Percentiles rank a stretch among this genome's conserved stretches.
Evolutionary conservation across 2,329 filamentous ascomycete genomes (phyloP).

Genomic region (Fusarium sp.): DNA sequence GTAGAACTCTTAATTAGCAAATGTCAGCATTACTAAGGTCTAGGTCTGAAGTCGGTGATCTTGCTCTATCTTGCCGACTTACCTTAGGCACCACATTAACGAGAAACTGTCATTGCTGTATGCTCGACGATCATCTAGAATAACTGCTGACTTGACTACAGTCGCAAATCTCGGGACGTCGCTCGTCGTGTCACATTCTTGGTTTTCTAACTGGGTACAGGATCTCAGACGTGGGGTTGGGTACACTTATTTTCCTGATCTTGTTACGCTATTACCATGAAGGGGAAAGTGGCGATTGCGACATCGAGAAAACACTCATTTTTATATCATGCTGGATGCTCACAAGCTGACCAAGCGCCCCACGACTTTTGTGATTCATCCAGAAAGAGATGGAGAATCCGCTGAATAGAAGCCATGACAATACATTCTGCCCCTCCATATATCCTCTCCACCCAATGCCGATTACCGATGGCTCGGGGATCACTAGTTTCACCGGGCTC

Average conservation of each 20-base stretch:
- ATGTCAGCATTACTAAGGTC: neutral
- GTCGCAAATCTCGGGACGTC: neutral
- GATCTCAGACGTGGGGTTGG: conserved; percentile 19
- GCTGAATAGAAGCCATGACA: conserved; percentile 11
- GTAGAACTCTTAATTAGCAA: neutral
- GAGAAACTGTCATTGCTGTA: neutral
- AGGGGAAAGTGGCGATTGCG: conserved; percentile 41
- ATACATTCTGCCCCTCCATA: conserved; percentile 20
- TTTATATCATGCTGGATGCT: conserved; percentile 18
- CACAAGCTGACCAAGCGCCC: conserved; percentile 21
- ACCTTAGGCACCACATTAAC: neutral
- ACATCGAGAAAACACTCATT: conserved; percentile 34
- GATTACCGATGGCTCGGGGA: conserved; percentile 27
- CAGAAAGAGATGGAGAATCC: conserved; percentile 23
- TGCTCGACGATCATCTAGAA: neutral
- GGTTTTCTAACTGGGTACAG: neutral
- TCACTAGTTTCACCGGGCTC: neutral
- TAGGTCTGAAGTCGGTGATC: neutral
- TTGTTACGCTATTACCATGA: conserved; percentile 31
- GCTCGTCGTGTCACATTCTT: neutral
- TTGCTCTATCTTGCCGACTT: neutral
- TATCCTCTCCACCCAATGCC: conserved; percentile 5
- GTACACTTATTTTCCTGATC: conserved; percentile 7
- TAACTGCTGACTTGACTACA: neutral
- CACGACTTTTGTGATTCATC: conserved; percentile 24